Percentiles rank a stretch among this genome's conserved stretches.
These are phyloP conservation scores for Picochlorum sp. DNA, from an alignment of 139 green algal genomes.

Conservation along the genomic window DNA sequence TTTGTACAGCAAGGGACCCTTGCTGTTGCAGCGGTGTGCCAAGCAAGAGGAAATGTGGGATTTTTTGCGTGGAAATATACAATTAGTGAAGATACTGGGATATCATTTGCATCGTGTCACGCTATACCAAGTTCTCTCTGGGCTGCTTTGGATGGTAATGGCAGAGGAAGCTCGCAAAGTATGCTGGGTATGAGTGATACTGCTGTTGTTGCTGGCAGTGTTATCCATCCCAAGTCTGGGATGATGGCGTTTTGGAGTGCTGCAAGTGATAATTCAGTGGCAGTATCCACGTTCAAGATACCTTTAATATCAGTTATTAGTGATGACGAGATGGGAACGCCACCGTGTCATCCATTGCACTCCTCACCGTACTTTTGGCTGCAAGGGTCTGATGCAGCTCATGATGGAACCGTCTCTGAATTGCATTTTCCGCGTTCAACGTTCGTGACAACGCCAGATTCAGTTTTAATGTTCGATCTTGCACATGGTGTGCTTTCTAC, in stretches of 20 bases:
- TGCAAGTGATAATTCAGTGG: too few relatives aligned
- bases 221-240: slow-evolving; percentile 1
- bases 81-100: background rate
- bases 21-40: slow-evolving; percentile 11
- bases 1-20: slow-evolving; percentile 10
- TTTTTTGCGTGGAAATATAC: slow-evolving; percentile 17
- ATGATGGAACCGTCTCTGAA: slow-evolving; percentile 17
- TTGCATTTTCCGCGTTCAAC: slow-evolving; percentile 28
- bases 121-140: slow-evolving; percentile 12
- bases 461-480: slow-evolving; percentile 23
- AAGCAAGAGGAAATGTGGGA: slow-evolving; percentile 27
- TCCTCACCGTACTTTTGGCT: background rate
- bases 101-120: slow-evolving; percentile 11
- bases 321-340: background rate
- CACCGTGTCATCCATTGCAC: background rate
- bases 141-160: slow-evolving; percentile 20
- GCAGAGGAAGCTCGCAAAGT: background rate
- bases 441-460: background rate
- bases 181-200: slow-evolving; percentile 20
- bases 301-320: background rate
- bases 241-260: slow-evolving; percentile 5
- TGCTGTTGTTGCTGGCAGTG: slow-evolving; percentile 5
- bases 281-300: background rate
- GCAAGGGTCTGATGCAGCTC: background rate
- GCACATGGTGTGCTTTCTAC: slow-evolving; percentile 27